Conservation (phyloP, 1,284 basidiomycete species). For the Mycosarcoma mackinlayi region DNA sequence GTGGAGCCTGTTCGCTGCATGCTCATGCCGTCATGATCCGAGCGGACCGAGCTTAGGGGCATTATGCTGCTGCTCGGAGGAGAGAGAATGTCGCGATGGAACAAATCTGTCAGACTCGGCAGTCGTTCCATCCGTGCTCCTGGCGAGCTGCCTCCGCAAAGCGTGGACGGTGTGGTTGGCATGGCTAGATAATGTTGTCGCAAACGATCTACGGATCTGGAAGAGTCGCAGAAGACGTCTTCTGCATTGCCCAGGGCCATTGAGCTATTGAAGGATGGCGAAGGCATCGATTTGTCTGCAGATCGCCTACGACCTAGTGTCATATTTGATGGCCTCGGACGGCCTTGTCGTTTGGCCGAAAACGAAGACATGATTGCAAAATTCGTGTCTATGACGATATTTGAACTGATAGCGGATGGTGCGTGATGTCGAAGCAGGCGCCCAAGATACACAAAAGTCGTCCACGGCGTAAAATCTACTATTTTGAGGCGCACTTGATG, state of each 20-base stretch:
- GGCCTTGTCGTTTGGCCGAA: constrained; percentile 38
- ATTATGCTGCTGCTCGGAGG: constrained; percentile 24
- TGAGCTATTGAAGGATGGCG: constrained; percentile 51
- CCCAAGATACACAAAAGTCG: no score
- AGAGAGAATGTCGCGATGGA: constrained; percentile 39
- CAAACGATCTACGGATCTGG: constrained; percentile 26
- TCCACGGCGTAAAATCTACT: no score
- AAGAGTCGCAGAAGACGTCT: constrained; percentile 43
- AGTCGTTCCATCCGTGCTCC: constrained; percentile 22
- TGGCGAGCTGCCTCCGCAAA: constrained; percentile 25
- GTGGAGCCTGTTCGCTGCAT: constrained; percentile 28
- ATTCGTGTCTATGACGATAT: no score
- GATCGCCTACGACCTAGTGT: constrained; percentile 25
- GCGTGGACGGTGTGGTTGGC: constrained; percentile 30
- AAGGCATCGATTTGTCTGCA: constrained; percentile 42
- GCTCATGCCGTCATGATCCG: constrained; percentile 9
- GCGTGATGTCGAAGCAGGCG: no score
- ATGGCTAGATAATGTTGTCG: constrained; percentile 32
- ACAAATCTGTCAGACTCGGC: constrained; percentile 36
- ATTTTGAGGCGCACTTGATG: no score
- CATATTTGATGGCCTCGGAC: constrained; percentile 32
- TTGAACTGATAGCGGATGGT: no score
- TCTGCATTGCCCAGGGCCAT: constrained; percentile 39
- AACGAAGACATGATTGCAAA: constrained; percentile 44
- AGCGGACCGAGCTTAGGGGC: constrained; percentile 5